A percentile compares a stretch with the other conserved stretches of the same genome.
Evolutionary conservation across 768 basidiomycete genomes (phyloP).

Genomic region (Boletus tylopilopsis): DNA sequence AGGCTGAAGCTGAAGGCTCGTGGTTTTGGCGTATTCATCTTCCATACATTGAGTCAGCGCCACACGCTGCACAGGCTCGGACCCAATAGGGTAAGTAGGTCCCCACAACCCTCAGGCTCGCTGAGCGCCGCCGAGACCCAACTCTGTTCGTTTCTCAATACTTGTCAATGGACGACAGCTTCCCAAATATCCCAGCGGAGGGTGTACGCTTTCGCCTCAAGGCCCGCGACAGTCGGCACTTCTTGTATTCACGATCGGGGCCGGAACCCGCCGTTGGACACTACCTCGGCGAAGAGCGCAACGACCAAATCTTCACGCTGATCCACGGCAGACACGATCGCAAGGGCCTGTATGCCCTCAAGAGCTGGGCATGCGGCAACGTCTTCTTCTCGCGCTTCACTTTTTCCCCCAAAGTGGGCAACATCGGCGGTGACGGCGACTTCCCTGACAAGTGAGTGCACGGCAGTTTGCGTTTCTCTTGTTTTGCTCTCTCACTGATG

Average conservation of each 20-base stretch:
- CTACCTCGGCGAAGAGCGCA: background rate
- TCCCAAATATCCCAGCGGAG: background rate
- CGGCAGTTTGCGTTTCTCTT: too few relatives aligned
- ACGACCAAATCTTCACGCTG: slow-evolving; percentile 4
- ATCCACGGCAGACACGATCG: background rate
- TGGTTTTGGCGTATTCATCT: too few relatives aligned
- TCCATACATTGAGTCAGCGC: too few relatives aligned
- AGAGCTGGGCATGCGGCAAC: slow-evolving; percentile 5
- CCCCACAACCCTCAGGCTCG: too few relatives aligned
- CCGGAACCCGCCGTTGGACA: background rate
- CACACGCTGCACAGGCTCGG: too few relatives aligned
- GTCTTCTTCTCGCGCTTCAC: slow-evolving; percentile 1
- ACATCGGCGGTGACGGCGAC: background rate
- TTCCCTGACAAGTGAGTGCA: background rate
- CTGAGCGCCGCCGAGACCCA: too few relatives aligned
- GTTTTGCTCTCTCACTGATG: too few relatives aligned
- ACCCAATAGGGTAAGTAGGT: too few relatives aligned
- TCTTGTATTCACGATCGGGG: background rate
- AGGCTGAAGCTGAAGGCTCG: too few relatives aligned
- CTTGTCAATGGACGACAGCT: background rate
- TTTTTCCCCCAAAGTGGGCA: background rate
- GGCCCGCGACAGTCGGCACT: background rate
- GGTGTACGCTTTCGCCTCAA: background rate
- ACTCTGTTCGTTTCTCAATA: too few relatives aligned
- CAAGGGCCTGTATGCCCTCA: slow-evolving; percentile 1